Percentiles rank a stretch among this genome's conserved stretches.
Evolutionary conservation across 306 rosid species (phyloP).

Genomic region (Fragaria ananassa): DNA sequence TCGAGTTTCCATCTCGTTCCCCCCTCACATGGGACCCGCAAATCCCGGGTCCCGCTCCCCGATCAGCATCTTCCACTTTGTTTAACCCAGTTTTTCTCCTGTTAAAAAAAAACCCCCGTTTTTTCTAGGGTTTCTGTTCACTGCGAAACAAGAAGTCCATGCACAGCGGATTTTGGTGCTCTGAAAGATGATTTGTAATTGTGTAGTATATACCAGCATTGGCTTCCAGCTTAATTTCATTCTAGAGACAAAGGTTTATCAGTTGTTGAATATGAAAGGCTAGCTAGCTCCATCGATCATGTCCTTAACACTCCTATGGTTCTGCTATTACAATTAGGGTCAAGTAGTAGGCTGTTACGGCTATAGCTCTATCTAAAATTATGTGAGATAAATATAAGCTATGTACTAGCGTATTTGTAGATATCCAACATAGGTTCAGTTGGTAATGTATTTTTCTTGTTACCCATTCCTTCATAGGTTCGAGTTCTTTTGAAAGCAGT

Average conservation of each 20-base stretch:
- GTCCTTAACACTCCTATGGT: background rate
- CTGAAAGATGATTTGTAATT: background rate
- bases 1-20: constrained; percentile 53
- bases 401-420: too few relatives aligned
- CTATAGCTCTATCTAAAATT: too few relatives aligned
- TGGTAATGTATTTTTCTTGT: too few relatives aligned
- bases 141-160: background rate
- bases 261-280: background rate
- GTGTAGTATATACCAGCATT: background rate
- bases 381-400: too few relatives aligned
- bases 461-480: too few relatives aligned
- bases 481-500: too few relatives aligned
- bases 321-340: background rate
- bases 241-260: background rate
- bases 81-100: background rate
- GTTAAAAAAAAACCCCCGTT: background rate
- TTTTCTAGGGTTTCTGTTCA: background rate
- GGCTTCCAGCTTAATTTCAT: background rate
- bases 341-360: too few relatives aligned
- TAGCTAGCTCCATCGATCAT: too few relatives aligned
- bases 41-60: constrained; percentile 12
- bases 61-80: background rate
- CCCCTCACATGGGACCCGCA: constrained; percentile 57
- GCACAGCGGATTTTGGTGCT: background rate
- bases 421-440: too few relatives aligned